A percentile compares a stretch with the other conserved stretches of the same genome.
Conservation (phyloP, 768 basidiomycete species). For the Sutorius australiensis region DNA sequence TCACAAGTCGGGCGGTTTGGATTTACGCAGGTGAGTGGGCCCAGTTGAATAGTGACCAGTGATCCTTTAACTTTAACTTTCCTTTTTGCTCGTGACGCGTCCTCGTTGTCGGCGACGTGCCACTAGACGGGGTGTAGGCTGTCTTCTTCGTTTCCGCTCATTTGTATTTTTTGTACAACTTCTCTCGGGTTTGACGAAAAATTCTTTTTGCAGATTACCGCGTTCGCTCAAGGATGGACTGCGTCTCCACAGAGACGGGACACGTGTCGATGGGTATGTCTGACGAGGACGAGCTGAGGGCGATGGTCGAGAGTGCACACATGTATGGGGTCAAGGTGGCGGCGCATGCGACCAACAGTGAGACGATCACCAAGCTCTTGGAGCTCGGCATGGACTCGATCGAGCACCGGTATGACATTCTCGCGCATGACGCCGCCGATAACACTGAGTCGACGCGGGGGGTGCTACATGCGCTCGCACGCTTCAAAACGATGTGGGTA, state of each 20-base stretch:
- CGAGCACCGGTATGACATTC: slow-evolving; percentile 48
- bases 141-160: slow-evolving; percentile 9
- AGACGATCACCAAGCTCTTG: slow-evolving; percentile 33
- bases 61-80: not conserved
- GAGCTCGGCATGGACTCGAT: slow-evolving; percentile 43
- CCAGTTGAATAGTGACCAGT: not conserved
- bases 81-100: not conserved
- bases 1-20: slow-evolving; percentile 24
- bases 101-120: slow-evolving; percentile 9
- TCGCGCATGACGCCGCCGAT: not conserved
- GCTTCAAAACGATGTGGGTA: slow-evolving; percentile 44
- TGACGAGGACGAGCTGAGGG: slow-evolving; percentile 40
- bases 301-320: slow-evolving; percentile 52
- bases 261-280: slow-evolving; percentile 42
- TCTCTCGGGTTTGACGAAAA: not conserved
- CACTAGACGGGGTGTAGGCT: slow-evolving; percentile 1
- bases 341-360: slow-evolving; percentile 43
- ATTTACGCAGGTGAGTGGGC: slow-evolving; percentile 48
- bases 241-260: slow-evolving; percentile 37
- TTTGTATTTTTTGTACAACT: not conserved
- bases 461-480: slow-evolving; percentile 19
- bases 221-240: slow-evolving; percentile 42
- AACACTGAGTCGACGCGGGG: slow-evolving; percentile 9
- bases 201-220: slow-evolving; percentile 45
- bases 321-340: slow-evolving; percentile 53